phyloP scores from a whole-genome alignment of 2,329 filamentous ascomycete species.

The Fusarium palustre region DNA sequence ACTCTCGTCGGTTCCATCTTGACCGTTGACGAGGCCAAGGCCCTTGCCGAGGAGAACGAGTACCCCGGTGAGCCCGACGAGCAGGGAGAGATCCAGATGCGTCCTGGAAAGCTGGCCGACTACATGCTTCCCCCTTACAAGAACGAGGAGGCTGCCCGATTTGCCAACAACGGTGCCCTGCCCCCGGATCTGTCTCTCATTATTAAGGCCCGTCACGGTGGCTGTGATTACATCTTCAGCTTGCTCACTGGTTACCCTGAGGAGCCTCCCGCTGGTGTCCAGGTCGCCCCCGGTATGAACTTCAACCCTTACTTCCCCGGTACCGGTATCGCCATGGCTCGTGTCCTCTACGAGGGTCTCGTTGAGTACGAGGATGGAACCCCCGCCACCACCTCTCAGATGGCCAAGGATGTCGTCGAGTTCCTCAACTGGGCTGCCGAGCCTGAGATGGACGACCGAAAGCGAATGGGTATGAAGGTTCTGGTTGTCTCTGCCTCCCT shows the following conservation, averaged over 20 bases:
- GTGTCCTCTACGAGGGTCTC: conserved; percentile 96
- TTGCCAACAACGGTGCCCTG: conserved; percentile 97
- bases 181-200: conserved; percentile 98
- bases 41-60: conserved; percentile 96
- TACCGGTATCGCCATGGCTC: conserved; percentile 98
- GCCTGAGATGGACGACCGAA: conserved; percentile 98
- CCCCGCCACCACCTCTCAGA: conserved; percentile 93
- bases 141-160: conserved; percentile 98
- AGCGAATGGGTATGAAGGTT: conserved; percentile 99
- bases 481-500: conserved; percentile 82
- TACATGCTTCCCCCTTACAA: conserved; percentile 96
- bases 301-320: conserved; percentile 99
- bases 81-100: conserved; percentile 97
- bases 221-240: conserved; percentile 98
- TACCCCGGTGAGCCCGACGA: conserved; percentile 99
- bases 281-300: conserved; percentile 90
- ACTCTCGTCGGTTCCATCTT: conserved; percentile 88
- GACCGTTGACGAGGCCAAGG: conserved; percentile 98
- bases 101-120: conserved; percentile 97
- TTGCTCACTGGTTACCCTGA: conserved; percentile 98
- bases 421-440: conserved; percentile 99
- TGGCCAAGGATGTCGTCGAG: conserved; percentile 99
- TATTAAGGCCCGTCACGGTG: conserved; percentile 96
- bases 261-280: conserved; percentile 89
- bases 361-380: conserved; percentile 99